phyloP scores from a whole-genome alignment of 345 rosid genomes.

The Aethionema arabicum region DNA sequence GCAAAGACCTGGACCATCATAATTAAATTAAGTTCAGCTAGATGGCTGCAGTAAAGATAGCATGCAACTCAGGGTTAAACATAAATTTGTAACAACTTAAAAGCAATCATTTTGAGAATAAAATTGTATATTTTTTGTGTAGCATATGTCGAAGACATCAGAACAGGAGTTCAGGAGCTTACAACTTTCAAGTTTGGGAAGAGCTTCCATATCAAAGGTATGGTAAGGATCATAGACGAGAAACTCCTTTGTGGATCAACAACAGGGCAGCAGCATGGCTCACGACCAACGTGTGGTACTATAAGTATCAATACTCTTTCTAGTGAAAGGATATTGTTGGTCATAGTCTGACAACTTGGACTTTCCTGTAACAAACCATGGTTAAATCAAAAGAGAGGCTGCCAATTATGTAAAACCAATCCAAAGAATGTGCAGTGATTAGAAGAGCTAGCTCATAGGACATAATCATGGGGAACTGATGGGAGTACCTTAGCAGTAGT shows the following conservation, averaged over 20 bases:
- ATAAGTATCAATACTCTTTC: constrained; percentile 58
- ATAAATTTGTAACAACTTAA: background rate
- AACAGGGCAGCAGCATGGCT: constrained; percentile 64
- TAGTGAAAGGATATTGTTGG: constrained; percentile 49
- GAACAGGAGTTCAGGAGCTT: constrained; percentile 21
- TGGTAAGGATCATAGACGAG: constrained; percentile 79
- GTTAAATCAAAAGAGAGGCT: constrained; percentile 20
- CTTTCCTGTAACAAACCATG: constrained; percentile 56
- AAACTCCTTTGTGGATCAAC: constrained; percentile 70
- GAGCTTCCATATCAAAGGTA: constrained; percentile 79
- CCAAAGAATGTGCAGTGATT: constrained; percentile 23
- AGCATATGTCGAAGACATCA: constrained; percentile 4
- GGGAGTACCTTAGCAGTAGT: constrained; percentile 56
- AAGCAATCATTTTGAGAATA: constrained; percentile 12
- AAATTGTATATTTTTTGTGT: constrained; percentile 5
- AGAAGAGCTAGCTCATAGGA: constrained; percentile 28
- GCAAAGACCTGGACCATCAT: constrained; percentile 63
- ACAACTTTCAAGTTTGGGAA: constrained; percentile 87
- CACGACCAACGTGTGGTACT: constrained; percentile 63
- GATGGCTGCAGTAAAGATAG: constrained; percentile 8
- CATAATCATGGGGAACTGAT: constrained; percentile 12
- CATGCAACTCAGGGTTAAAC: constrained; percentile 21
- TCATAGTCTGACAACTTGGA: constrained; percentile 29
- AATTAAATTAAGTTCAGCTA: constrained; percentile 26
- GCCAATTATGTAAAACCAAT: constrained; percentile 21